Conservation (phyloP, 306 rosid species). For the Arachis hypogaea region DNA sequence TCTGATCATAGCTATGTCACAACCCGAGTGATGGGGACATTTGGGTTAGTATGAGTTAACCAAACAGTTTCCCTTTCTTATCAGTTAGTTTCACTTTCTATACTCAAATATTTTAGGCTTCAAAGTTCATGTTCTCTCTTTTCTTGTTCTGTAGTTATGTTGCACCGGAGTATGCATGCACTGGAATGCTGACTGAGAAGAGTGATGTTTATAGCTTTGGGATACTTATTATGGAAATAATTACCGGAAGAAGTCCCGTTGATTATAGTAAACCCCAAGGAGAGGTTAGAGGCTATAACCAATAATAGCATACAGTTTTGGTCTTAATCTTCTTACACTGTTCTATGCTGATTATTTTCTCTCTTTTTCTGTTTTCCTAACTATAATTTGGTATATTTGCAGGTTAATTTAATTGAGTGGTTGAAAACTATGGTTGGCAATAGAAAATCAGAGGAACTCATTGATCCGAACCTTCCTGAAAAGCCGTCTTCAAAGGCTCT, state of each 20-base stretch:
- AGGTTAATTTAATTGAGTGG: slow-evolving; percentile 96
- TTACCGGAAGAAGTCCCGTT: slow-evolving; percentile 90
- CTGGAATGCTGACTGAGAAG: slow-evolving; percentile 97
- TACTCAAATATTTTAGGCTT: slow-evolving; percentile 7
- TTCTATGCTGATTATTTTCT: neutral
- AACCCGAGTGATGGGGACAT: slow-evolving; percentile 98
- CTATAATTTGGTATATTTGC: slow-evolving; percentile 33
- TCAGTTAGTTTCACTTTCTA: slow-evolving; percentile 1
- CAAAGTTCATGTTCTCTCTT: slow-evolving; percentile 25
- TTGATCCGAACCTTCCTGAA: slow-evolving; percentile 84
- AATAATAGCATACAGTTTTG: slow-evolving; percentile 5
- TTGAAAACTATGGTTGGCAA: slow-evolving; percentile 85
- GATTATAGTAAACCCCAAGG: slow-evolving; percentile 86
- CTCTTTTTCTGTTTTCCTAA: slow-evolving; percentile 20
- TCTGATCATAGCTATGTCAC: slow-evolving; percentile 91
- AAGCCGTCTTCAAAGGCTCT: slow-evolving; percentile 89
- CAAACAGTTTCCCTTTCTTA: slow-evolving; percentile 1
- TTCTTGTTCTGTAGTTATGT: slow-evolving; percentile 71
- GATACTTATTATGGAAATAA: slow-evolving; percentile 90
- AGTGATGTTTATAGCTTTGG: slow-evolving; percentile 96
- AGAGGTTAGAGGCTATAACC: slow-evolving; percentile 67
- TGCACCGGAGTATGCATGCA: slow-evolving; percentile 99
- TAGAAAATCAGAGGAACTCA: slow-evolving; percentile 83
- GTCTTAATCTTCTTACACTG: neutral
- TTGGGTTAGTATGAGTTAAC: slow-evolving; percentile 75